phyloP scores from a whole-genome alignment of 441 rosid species.

The Populus hybrid region DNA sequence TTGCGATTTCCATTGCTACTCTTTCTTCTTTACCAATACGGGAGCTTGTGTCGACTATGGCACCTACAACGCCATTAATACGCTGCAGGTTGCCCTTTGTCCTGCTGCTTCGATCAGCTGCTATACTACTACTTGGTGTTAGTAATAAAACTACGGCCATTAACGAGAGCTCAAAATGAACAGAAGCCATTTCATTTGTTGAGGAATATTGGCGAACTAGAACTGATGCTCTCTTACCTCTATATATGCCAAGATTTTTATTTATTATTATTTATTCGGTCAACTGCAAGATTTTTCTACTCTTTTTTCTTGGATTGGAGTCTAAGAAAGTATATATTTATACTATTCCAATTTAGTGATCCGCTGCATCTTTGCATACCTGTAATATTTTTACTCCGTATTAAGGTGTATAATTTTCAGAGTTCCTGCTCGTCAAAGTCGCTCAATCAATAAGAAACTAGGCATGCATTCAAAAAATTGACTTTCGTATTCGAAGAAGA shows the following conservation, averaged over 20 bases:
- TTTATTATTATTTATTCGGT: neutral
- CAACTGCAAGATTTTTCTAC: neutral
- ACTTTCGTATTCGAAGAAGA: too few species aligned
- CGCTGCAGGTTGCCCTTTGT: neutral
- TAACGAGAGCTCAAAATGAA: neutral
- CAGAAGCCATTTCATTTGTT: neutral
- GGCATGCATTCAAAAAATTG: too few species aligned
- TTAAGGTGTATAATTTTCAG: neutral
- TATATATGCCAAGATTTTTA: neutral
- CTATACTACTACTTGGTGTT: neutral
- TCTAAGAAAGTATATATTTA: too few species aligned
- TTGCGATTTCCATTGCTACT: conserved; percentile 30
- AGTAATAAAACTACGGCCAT: neutral
- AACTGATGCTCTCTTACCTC: neutral
- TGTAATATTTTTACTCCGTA: too few species aligned
- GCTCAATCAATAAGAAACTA: neutral
- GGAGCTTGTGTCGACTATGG: conserved; percentile 17
- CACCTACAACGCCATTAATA: conserved; percentile 18
- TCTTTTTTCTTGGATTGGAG: neutral
- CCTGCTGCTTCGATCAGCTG: neutral
- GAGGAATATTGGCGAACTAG: neutral
- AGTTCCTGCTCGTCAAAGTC: neutral
- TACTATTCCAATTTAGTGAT: too few species aligned
- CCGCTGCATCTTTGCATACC: too few species aligned
- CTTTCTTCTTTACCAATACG: conserved; percentile 30